These are phyloP conservation scores for Durusdinium trenchii DNA, from an alignment of 73 alveolate species.

Conservation along the genomic window DNA sequence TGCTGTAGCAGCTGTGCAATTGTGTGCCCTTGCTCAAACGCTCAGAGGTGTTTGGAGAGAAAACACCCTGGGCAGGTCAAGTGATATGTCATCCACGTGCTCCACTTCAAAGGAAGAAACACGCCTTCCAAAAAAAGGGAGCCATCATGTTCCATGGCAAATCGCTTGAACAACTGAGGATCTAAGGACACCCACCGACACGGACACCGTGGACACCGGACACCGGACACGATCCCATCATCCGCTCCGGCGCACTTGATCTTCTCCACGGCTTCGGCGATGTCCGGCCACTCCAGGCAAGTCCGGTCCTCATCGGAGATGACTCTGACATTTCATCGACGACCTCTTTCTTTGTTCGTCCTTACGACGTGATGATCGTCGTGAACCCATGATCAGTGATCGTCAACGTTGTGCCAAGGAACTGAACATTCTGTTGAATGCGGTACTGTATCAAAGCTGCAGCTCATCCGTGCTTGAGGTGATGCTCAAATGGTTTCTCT, in stretches of 20 bases:
- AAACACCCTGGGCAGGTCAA: not conserved
- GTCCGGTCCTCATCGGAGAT: slow-evolving; percentile 35
- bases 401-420: too few relatives aligned
- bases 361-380: not conserved
- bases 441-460: too few relatives aligned
- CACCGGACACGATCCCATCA: not conserved
- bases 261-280: slow-evolving; percentile 86
- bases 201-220: not conserved
- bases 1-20: not conserved
- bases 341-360: not conserved
- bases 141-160: too few relatives aligned
- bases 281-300: slow-evolving; percentile 92
- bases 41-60: not conserved
- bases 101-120: not conserved
- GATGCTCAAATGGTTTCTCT: too few relatives aligned
- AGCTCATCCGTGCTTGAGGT: too few relatives aligned
- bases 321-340: not conserved
- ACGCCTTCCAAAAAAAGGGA: too few relatives aligned
- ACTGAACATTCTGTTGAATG: too few relatives aligned
- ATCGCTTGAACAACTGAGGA: too few relatives aligned
- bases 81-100: not conserved
- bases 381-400: too few relatives aligned
- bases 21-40: not conserved
- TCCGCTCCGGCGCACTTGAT: slow-evolving; percentile 41
- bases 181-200: not conserved